Evolutionary conservation across 495 filamentous ascomycete genomes (phyloP), one percentile per base, ranked within the genome.

Genomic region (Penicillium tannophilum): DNA sequence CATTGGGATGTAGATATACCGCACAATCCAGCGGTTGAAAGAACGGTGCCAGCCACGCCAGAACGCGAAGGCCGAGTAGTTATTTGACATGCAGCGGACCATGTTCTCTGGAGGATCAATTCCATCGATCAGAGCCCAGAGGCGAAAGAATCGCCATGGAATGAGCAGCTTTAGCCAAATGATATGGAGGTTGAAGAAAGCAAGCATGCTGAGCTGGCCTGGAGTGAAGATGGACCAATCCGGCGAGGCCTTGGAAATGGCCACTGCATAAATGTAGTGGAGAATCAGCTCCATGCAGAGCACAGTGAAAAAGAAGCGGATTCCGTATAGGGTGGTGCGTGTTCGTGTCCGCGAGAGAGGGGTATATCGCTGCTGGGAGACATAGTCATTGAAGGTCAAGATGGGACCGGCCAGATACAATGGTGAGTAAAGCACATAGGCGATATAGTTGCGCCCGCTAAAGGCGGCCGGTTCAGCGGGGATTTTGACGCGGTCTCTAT

Each of bases 91-190:
- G 78, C 94, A 99, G 65, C 94, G 91, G 51, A 98, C 82, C 90
- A 99, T 94, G 75, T 99, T 99, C 72, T 99, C 94, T 3, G 94
- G 93, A 0, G 94, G 92, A 69, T 99, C 94, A 65, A 98, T 84
- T 60, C 89, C 88, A 70, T 99, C 94, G 42, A 91, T 66, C 2
- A 98, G 82, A 0, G 90, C 78, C 94, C 94, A 99, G 20, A 99
- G 84, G 6, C 94, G 90, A 84, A 99, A 99, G 75, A 98, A 89
- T 8, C 94, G 90, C 92, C 92, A 99, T 12, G 93, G 95, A 4
- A 98, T 83, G 0, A 99, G 86, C 0, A 99, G 87, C 71, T 99
- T 99, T 47, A 99, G 84, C 94, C 94, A 99, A 73, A 99, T 92
- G 72, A 96, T 86, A 78, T 96, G 90, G 20, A 99, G 86, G 75